Base-by-base conservation (phyloP, 257 asterid genomes). In the Solanum ahanhuiri region DNA sequence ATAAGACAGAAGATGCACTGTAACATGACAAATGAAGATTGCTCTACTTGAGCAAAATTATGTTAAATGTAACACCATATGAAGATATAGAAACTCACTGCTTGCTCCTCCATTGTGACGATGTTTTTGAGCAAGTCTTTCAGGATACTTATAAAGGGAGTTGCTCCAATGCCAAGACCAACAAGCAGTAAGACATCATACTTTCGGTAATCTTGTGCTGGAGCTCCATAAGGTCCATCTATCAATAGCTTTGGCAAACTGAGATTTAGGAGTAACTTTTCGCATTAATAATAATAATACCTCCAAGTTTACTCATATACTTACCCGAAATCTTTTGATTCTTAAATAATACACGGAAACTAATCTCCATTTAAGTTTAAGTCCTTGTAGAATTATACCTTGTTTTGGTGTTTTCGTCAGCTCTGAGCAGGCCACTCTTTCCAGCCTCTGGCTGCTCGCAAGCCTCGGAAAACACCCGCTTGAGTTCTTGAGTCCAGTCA, bases 161-260 rank as follows among this genome's bases (percentile, higher is more conserved):
- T 96, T 9, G 99, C 99, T 83, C 99, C 99, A 67, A 96, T 96
- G 67, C 99, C 99, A 70, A 96, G 98, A 30, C 99, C 99, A n/a
- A 96, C 96, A 48, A 96, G 97, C 79, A 96, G 89, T 86, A 96
- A 92, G 64, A 96, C 98, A 8, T 96, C 99, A 45, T 96, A 96
- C 71, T 96, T 96, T 43, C 86, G 84, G 77, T 95, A 95, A 85
- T 96, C 97, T 91, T 96, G 99, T 35, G 99, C 99, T 57, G 99
- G 99, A 87, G 99, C 99, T 79, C 99, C 99, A 83, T 96, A 96
- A 83, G 99, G 99, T 81, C 99, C 99, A 85, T 96, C 99, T 86
- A 96, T 96, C 88, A 92, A 87, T 79, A 96, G 93, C 97, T 93
- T 95, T 31, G 99, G 99, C 89, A 96, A 91, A 91, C 99, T 96